Evolutionary conservation across 495 filamentous ascomycete genomes (phyloP).

Genomic region (Aspergillus funiculosus): DNA sequence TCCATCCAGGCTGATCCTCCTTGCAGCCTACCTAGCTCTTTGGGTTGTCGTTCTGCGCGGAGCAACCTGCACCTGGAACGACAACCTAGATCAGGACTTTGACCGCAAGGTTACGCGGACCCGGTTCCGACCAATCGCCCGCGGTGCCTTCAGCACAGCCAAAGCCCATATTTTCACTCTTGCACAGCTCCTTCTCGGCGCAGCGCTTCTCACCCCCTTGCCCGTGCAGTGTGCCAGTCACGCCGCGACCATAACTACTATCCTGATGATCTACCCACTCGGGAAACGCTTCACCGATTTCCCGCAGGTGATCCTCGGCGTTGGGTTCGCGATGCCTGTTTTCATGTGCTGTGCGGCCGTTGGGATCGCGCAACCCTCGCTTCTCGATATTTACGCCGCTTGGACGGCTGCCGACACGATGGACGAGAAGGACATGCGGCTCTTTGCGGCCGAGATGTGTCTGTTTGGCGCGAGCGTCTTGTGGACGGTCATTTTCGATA

Average conservation of each 20-base stretch:
- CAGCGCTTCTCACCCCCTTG: background rate
- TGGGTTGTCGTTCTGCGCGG: conserved; percentile 29
- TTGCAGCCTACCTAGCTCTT: background rate
- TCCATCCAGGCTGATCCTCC: background rate
- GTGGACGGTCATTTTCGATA: conserved; percentile 45
- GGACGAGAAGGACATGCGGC: background rate
- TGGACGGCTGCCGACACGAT: no score
- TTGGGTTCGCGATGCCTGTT: conserved; percentile 1
- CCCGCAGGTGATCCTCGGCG: conserved; percentile 32
- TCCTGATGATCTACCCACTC: conserved; percentile 12
- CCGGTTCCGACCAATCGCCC: conserved; percentile 38
- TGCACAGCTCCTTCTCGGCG: conserved; percentile 2
- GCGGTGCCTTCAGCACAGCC: conserved; percentile 36
- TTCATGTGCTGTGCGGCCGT: conserved; percentile 2
- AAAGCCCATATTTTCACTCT: conserved; percentile 28
- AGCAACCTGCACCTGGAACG: conserved; percentile 40
- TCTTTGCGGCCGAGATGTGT: background rate
- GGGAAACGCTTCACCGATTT: conserved; percentile 24
- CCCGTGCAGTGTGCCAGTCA: background rate
- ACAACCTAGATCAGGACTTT: conserved; percentile 37
- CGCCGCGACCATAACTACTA: conserved; percentile 4
- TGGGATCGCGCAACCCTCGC: no score
- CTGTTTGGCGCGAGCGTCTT: conserved; percentile 24
- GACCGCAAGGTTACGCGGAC: conserved; percentile 38
- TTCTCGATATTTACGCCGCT: no score